phyloP scores from a whole-genome alignment of 2,329 filamentous ascomycete genomes.

The Fusarium equiseti region DNA sequence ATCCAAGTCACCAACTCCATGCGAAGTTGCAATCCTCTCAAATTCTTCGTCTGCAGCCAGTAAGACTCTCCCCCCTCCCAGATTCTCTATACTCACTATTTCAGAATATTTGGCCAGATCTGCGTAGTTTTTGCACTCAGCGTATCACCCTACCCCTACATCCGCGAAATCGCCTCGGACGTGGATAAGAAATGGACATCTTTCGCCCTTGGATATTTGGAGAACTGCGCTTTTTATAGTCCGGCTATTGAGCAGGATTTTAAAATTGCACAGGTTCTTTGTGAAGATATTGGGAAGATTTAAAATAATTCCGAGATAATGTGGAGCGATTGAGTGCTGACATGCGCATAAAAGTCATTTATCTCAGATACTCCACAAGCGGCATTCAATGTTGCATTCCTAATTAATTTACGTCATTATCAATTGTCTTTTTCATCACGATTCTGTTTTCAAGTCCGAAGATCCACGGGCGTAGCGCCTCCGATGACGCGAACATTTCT shows the following conservation, averaged over 20 bases:
- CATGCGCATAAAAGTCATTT: not conserved
- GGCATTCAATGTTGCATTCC: not conserved
- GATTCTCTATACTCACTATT: not conserved
- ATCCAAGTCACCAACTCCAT: slow-evolving; percentile 31
- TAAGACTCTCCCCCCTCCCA: no score
- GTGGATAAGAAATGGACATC: slow-evolving; percentile 22
- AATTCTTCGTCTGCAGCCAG: slow-evolving; percentile 36
- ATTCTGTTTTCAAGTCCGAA: not conserved
- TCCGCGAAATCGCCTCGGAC: slow-evolving; percentile 24
- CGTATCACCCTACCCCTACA: slow-evolving; percentile 27
- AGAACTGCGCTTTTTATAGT: slow-evolving; percentile 1
- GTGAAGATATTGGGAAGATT: slow-evolving; percentile 21
- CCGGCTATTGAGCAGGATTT: slow-evolving; percentile 32
- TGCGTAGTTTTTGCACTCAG: slow-evolving; percentile 31
- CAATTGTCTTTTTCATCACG: not conserved
- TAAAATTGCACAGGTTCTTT: slow-evolving; percentile 30
- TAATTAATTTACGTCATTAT: slow-evolving; percentile 4
- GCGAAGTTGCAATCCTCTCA: slow-evolving; percentile 35
- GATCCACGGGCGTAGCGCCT: not conserved
- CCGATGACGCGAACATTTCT: slow-evolving; percentile 1
- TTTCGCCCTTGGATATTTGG: slow-evolving; percentile 20
- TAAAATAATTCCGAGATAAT: not conserved
- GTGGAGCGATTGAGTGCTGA: not conserved
- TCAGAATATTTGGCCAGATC: slow-evolving; percentile 31
- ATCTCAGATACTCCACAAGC: no score